Conservation (phyloP, 2,329 filamentous ascomycete species). For the Venturia oleaginea region DNA sequence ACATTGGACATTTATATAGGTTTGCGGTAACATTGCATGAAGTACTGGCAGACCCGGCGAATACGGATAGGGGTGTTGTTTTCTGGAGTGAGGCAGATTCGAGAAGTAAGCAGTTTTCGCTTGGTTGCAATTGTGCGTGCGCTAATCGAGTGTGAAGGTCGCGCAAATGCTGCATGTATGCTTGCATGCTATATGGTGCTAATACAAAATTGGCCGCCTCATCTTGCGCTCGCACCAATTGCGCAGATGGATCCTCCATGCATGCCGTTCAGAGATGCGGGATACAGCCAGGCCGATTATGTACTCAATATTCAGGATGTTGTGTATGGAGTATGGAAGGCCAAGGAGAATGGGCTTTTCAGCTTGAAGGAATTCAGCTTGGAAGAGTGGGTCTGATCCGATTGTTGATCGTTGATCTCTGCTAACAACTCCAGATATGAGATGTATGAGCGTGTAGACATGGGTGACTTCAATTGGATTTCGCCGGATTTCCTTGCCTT, state of each 20-base stretch:
- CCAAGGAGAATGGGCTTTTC: conserved; percentile 90
- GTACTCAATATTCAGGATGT: conserved; percentile 93
- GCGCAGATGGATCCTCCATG: conserved; percentile 92
- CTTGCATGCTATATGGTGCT: conserved; percentile 98
- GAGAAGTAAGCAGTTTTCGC: conserved; percentile 56
- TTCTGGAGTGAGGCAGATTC: conserved; percentile 94
- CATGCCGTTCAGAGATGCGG: conserved; percentile 98
- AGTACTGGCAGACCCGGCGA: conserved; percentile 82
- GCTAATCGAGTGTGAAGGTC: conserved; percentile 46
- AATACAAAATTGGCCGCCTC: conserved; percentile 95
- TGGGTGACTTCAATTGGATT: conserved; percentile 99
- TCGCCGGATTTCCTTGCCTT: conserved; percentile 93
- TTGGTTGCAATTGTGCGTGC: background rate
- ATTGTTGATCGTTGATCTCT: conserved; percentile 13
- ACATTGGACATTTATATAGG: conserved; percentile 93
- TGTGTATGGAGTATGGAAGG: conserved; percentile 97
- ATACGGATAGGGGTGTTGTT: conserved; percentile 81
- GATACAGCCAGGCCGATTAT: conserved; percentile 97
- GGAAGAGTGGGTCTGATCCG: conserved; percentile 54
- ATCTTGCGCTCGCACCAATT: conserved; percentile 88
- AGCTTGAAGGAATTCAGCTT: conserved; percentile 89
- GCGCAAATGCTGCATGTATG: conserved; percentile 88
- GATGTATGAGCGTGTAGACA: conserved; percentile 87
- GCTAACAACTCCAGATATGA: conserved; percentile 56
- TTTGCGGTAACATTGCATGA: conserved; percentile 96